A percentile compares a stretch with the other conserved stretches of the same genome.
Conservation (phyloP, 2,329 filamentous ascomycete genomes). For the Stagonosporopsis cucurbitacearum region DNA sequence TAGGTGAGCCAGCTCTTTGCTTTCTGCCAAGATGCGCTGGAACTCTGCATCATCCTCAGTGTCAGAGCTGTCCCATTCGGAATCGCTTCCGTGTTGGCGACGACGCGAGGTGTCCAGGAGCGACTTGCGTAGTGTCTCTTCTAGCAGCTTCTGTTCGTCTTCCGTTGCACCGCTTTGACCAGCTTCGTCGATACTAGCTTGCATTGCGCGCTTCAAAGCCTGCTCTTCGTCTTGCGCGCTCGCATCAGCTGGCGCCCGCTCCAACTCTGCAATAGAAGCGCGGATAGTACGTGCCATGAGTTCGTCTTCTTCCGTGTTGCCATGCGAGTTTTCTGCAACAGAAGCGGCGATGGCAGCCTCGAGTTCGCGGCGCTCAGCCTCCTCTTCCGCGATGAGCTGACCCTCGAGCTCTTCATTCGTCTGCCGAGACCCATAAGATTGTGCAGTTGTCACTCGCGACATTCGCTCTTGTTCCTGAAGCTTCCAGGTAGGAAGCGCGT, state of each 20-base stretch:
- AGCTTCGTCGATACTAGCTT: conserved; percentile 57
- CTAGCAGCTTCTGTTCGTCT: conserved; percentile 51
- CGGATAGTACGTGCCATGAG: conserved; percentile 76
- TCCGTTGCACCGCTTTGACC: conserved; percentile 38
- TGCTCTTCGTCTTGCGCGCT: conserved; percentile 54
- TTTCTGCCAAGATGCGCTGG: conserved; percentile 45
- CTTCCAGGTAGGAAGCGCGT: conserved; percentile 22
- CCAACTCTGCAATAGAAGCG: conserved; percentile 69
- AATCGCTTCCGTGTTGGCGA: conserved; percentile 27
- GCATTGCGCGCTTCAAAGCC: conserved; percentile 57
- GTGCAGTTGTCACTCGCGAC: conserved; percentile 25
- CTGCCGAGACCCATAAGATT: conserved; percentile 21
- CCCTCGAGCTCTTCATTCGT: conserved; percentile 25
- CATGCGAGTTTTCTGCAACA: conserved; percentile 72
- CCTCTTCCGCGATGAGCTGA: conserved; percentile 36
- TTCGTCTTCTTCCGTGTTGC: conserved; percentile 72
- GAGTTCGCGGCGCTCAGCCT: conserved; percentile 65
- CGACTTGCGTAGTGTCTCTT: conserved; percentile 54
- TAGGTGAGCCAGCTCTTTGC: conserved; percentile 39
- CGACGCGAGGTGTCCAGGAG: conserved; percentile 49
- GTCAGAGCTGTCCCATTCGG: conserved; percentile 40
- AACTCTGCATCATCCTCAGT: conserved; percentile 47
- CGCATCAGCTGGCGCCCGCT: conserved; percentile 43
- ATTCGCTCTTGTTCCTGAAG: conserved; percentile 35
- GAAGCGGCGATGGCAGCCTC: conserved; percentile 71